A percentile compares a stretch with the other conserved stretches of the same genome.
Conservation (phyloP, 768 basidiomycete genomes). For the Tricholoma matsutake region DNA sequence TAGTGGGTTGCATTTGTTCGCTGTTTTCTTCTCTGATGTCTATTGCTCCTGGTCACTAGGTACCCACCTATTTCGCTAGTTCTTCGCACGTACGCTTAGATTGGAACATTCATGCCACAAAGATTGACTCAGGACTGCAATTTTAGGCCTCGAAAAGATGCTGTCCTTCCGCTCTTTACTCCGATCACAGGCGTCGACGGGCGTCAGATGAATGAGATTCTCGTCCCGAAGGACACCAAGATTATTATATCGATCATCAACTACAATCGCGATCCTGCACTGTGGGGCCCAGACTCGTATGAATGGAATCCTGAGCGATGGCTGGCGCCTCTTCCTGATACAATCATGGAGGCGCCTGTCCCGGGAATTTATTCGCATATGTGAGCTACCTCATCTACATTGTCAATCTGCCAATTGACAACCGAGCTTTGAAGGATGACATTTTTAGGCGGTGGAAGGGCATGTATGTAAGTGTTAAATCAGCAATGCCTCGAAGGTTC, state of each 20-base stretch:
- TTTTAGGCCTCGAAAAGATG: slow-evolving; percentile 32
- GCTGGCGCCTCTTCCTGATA: slow-evolving; percentile 37
- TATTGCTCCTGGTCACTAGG: slow-evolving; percentile 6
- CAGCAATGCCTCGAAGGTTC: neutral
- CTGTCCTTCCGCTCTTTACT: slow-evolving; percentile 37
- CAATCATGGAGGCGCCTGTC: slow-evolving; percentile 33
- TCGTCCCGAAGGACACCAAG: slow-evolving; percentile 36
- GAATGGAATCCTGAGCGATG: slow-evolving; percentile 54
- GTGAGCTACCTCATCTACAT: slow-evolving; percentile 18
- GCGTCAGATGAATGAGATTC: slow-evolving; percentile 30
- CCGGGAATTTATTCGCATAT: slow-evolving; percentile 44
- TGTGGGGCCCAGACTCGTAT: slow-evolving; percentile 46
- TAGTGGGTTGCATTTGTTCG: slow-evolving; percentile 12
- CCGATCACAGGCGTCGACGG: slow-evolving; percentile 38
- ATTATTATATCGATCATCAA: slow-evolving; percentile 35
- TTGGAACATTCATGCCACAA: too few species aligned
- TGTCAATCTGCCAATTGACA: neutral
- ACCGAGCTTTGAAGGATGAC: slow-evolving; percentile 32
- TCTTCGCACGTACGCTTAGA: slow-evolving; percentile 9
- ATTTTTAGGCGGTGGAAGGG: slow-evolving; percentile 40
- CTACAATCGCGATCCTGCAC: slow-evolving; percentile 36
- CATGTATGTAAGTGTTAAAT: slow-evolving; percentile 39
- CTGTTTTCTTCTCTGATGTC: slow-evolving; percentile 2
- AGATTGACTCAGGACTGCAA: neutral
- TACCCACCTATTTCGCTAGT: slow-evolving; percentile 14